Percentiles rank a stretch among this genome's conserved stretches.
phyloP scores from a whole-genome alignment of 306 rosid species.

The Pterocarpus santalinus region DNA sequence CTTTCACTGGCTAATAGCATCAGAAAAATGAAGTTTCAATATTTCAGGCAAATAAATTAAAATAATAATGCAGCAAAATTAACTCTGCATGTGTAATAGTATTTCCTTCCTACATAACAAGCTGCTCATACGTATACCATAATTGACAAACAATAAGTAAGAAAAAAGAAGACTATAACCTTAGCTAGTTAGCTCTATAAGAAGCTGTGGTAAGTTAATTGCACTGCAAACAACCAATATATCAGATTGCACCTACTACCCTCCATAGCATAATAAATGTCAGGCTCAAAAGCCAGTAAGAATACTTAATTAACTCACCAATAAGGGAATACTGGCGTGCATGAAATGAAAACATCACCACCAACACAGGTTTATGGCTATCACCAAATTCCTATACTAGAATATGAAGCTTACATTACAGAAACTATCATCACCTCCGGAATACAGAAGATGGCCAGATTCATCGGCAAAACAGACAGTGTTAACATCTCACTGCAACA shows the following conservation, averaged over 20 bases:
- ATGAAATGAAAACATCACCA: conserved; percentile 19
- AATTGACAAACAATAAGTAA: not conserved
- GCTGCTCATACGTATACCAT: not conserved
- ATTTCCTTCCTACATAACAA: not conserved
- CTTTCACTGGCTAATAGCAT: not conserved
- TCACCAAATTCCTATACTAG: conserved; percentile 36
- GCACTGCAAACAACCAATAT: not conserved
- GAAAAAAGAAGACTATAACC: conserved; percentile 45
- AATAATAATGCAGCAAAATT: not conserved
- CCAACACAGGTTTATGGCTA: conserved; percentile 12
- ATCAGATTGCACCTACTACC: too few species aligned
- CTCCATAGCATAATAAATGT: too few species aligned
- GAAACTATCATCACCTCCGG: conserved; percentile 92
- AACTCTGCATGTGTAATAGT: not conserved
- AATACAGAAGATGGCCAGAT: conserved; percentile 88
- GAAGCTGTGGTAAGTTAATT: not conserved
- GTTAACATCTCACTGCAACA: conserved; percentile 89
- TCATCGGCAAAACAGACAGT: conserved; percentile 96
- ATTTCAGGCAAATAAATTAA: not conserved
- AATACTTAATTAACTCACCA: too few species aligned
- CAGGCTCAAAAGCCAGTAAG: too few species aligned
- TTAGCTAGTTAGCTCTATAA: not conserved
- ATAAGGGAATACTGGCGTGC: conserved; percentile 14
- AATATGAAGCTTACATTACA: conserved; percentile 72
- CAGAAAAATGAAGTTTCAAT: not conserved